Conservation (phyloP, 805 yeast species). For the Danielia reshetovae region DNA sequence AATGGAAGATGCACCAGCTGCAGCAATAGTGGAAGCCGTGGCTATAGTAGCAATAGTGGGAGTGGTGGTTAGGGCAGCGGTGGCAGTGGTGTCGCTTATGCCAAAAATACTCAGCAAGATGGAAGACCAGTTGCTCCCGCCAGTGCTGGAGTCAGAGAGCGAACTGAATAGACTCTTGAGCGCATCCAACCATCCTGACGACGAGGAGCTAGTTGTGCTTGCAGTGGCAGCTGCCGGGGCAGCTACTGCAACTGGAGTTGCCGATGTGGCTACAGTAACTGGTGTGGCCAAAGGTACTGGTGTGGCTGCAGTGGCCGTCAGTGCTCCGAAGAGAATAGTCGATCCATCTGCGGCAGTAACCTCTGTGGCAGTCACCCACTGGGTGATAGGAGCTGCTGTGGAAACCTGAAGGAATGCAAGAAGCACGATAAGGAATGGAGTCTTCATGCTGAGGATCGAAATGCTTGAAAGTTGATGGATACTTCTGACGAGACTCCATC, state of each 20-base stretch:
- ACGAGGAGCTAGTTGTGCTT: not conserved
- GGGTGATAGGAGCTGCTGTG: conserved; percentile 3
- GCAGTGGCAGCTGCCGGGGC: conserved; percentile 9
- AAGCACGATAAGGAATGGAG: not conserved
- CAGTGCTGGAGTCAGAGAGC: not conserved
- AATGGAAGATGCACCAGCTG: conserved; percentile 5
- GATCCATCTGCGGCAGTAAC: conserved; percentile 12
- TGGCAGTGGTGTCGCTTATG: not conserved
- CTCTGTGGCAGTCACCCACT: conserved; percentile 11
- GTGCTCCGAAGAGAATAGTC: conserved; percentile 7
- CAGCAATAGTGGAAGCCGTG: not conserved
- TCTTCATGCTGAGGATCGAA: no score
- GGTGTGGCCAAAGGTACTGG: no score
- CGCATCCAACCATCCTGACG: no score
- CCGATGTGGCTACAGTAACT: not conserved
- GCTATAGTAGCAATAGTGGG: conserved; percentile 2
- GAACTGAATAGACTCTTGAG: not conserved
- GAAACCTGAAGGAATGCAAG: not conserved
- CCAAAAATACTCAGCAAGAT: not conserved
- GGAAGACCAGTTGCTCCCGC: not conserved
- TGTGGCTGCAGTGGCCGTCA: not conserved
- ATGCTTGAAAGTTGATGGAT: no score
- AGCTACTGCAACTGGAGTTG: conserved; percentile 2
- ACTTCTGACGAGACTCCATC: no score
- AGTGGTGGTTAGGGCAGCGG: conserved; percentile 1